A percentile compares a stretch with the other conserved stretches of the same genome.
phyloP scores from a whole-genome alignment of 2,329 filamentous ascomycete species.

The Neofusicoccum cordaticola region DNA sequence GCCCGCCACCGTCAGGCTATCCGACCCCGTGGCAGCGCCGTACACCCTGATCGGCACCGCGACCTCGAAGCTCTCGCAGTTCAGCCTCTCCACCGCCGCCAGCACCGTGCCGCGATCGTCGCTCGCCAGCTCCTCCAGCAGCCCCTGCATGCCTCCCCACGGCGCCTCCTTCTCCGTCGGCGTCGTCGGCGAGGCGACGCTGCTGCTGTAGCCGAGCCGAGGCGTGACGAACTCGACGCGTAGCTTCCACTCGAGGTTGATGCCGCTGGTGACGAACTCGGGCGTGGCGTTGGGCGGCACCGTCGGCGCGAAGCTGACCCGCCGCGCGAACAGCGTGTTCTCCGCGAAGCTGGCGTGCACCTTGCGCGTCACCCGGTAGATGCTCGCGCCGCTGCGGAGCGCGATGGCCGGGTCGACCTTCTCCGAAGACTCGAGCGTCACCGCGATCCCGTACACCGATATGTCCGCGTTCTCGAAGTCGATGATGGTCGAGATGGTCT shows the following conservation, averaged over 20 bases:
- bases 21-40: constrained; percentile 49
- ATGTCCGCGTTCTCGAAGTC: constrained; percentile 75
- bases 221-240: constrained; percentile 90
- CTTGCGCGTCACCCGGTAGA: constrained; percentile 81
- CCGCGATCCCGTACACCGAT: constrained; percentile 80
- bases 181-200: constrained; percentile 27
- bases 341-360: constrained; percentile 79
- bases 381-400: constrained; percentile 78
- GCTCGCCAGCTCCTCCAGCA: constrained; percentile 76
- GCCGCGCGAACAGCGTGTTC: constrained; percentile 69
- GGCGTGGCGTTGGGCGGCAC: constrained; percentile 83
- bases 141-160: constrained; percentile 28
- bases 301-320: constrained; percentile 76
- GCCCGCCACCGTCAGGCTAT: constrained; percentile 19
- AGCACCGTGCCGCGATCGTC: constrained; percentile 77
- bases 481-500: constrained; percentile 77
- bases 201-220: constrained; percentile 33
- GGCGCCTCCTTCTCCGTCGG: constrained; percentile 17
- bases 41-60: constrained; percentile 82
- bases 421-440: constrained; percentile 83
- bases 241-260: constrained; percentile 84
- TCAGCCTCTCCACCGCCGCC: constrained; percentile 72
- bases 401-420: constrained; percentile 77
- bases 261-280: constrained; percentile 85
- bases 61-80: constrained; percentile 88